Conservation (phyloP, 768 basidiomycete genomes). For the Dacryopinax primogenitus region DNA sequence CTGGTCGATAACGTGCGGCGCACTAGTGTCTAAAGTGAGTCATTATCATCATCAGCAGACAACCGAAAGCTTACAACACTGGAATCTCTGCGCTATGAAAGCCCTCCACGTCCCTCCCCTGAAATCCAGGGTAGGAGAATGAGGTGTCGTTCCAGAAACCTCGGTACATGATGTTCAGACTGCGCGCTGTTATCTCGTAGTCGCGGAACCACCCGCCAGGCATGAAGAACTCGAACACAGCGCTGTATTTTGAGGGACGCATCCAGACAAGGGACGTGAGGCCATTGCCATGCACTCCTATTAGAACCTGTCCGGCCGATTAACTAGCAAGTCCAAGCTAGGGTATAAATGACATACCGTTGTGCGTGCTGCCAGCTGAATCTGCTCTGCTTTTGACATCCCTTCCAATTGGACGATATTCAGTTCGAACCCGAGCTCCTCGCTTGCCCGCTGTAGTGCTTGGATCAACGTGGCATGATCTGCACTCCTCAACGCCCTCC, state of each 20-base stretch:
- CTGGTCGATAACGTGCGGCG: background rate
- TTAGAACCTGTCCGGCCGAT: background rate
- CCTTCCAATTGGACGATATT: background rate
- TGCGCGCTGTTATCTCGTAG: conserved; percentile 3
- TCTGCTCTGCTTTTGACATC: conserved; percentile 2
- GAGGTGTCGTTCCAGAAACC: conserved; percentile 6
- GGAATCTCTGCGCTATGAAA: background rate
- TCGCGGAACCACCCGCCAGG: conserved; percentile 3
- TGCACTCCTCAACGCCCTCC: background rate
- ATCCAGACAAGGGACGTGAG: background rate
- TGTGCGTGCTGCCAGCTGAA: background rate
- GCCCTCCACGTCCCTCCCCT: background rate
- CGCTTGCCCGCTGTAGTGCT: background rate
- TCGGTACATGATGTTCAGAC: background rate
- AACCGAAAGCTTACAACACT: background rate
- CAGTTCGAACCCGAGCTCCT: background rate
- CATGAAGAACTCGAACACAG: conserved; percentile 8
- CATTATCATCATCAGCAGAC: background rate
- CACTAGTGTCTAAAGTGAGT: background rate
- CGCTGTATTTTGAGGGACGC: background rate
- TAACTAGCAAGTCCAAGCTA: background rate
- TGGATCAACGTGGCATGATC: background rate
- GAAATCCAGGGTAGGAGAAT: background rate
- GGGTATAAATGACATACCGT: background rate
- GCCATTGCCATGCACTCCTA: background rate